Evolutionary conservation across 2,329 filamentous ascomycete genomes (phyloP).

Genomic region (Fusarium clavum): DNA sequence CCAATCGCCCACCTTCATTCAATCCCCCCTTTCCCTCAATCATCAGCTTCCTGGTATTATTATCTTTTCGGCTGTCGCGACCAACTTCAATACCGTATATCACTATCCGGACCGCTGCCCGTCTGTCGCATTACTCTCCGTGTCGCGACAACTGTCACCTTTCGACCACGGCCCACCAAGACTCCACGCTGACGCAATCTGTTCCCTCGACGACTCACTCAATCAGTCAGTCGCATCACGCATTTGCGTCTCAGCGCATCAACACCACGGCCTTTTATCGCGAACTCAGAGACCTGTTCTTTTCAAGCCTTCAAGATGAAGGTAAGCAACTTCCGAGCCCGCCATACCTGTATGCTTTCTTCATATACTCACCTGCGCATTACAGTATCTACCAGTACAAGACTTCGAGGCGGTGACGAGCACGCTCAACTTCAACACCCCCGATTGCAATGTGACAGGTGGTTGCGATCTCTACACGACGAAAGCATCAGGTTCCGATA

Average conservation of each 20-base stretch:
- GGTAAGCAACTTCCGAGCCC: conserved; percentile 43
- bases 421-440: conserved; percentile 94
- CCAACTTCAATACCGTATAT: conserved; percentile 11
- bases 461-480: conserved; percentile 98
- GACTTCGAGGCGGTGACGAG: conserved; percentile 92
- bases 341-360: not conserved
- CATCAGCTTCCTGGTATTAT: conserved; percentile 20
- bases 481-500: conserved; percentile 93
- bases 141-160: conserved; percentile 39
- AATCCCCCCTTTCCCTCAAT: conserved; percentile 20
- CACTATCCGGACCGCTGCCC: not conserved
- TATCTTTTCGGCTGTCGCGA: conserved; percentile 17
- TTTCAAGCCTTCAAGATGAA: conserved; percentile 52
- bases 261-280: conserved; percentile 8
- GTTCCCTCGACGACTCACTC: conserved; percentile 29
- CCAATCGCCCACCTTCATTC: conserved; percentile 11
- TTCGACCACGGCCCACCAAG: conserved; percentile 37
- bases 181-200: conserved; percentile 50
- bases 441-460: conserved; percentile 90
- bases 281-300: conserved; percentile 1
- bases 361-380: conserved; percentile 34
- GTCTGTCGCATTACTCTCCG: conserved; percentile 23
- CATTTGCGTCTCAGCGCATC: conserved; percentile 17
- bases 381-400: conserved; percentile 87
- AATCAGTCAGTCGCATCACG: conserved; percentile 32